These are phyloP conservation scores for Solanum lycopersicoides DNA, from an alignment of 257 asterid genomes.

Conservation along the genomic window DNA sequence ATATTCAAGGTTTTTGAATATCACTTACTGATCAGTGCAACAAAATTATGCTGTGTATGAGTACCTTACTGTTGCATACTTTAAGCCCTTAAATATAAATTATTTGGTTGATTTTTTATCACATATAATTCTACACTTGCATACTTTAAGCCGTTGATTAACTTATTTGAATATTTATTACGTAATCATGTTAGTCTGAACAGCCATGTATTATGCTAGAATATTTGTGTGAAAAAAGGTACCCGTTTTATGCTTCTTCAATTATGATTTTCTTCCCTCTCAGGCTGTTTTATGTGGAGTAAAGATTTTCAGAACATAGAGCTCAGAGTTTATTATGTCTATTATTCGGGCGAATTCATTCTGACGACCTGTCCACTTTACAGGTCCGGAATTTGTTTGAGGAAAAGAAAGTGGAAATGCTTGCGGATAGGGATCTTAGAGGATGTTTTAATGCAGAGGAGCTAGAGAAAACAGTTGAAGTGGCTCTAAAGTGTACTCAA, in stretches of 20 bases:
- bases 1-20: not conserved
- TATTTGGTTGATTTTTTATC: not conserved
- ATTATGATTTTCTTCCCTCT: not conserved
- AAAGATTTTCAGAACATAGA: not conserved
- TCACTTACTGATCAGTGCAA: not conserved
- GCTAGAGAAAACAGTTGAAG: constrained; percentile 43
- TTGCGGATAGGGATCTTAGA: constrained; percentile 60
- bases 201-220: not conserved
- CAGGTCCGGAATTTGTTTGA: constrained; percentile 58
- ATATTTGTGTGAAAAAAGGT: not conserved
- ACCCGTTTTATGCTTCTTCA: not conserved
- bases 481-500: constrained; percentile 60
- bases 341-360: not conserved
- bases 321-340: not conserved
- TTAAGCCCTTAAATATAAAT: not conserved
- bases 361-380: not conserved
- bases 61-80: not conserved
- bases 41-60: not conserved
- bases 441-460: constrained; percentile 48
- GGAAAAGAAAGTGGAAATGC: constrained; percentile 54
- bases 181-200: not conserved
- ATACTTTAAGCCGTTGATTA: not conserved
- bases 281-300: not conserved
- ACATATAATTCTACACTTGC: not conserved
- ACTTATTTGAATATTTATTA: not conserved